A percentile compares a stretch with the other conserved stretches of the same genome.
These are phyloP conservation scores for Prillingera fragicola DNA, from an alignment of 1,284 basidiomycete species.

Conservation along the genomic window DNA sequence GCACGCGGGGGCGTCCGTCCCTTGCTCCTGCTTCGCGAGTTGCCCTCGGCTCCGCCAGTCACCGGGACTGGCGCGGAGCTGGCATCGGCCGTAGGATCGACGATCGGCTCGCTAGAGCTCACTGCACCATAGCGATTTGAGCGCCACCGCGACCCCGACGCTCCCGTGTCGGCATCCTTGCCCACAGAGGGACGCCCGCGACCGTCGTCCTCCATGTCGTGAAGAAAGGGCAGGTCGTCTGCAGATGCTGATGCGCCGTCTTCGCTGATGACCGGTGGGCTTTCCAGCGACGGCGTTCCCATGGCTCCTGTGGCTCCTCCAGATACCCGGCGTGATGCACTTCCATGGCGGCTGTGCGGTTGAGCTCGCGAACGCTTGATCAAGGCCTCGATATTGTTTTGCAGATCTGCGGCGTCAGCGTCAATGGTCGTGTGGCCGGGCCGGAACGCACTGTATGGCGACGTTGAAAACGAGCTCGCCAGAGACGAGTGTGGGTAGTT, in stretches of 20 bases:
- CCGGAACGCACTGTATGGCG: too few species aligned
- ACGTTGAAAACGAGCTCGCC: constrained; percentile 32
- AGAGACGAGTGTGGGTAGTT: constrained; percentile 43
- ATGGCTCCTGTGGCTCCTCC: too few species aligned
- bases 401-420: constrained; percentile 32
- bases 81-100: constrained; percentile 1
- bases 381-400: constrained; percentile 42
- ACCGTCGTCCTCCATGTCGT: too few species aligned
- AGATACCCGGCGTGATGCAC: too few species aligned
- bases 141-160: too few species aligned
- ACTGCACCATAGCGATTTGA: background rate
- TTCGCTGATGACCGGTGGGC: too few species aligned
- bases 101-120: constrained; percentile 3
- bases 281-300: too few species aligned
- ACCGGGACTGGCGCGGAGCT: background rate
- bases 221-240: too few species aligned
- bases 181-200: too few species aligned
- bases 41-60: constrained; percentile 15
- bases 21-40: constrained; percentile 29
- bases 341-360: constrained; percentile 25
- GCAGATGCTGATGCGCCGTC: too few species aligned
- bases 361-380: constrained; percentile 37
- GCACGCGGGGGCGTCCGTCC: constrained; percentile 36
- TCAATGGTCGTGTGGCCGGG: background rate
- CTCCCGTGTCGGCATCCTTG: too few species aligned